Evolutionary conservation across 2,329 filamentous ascomycete species (phyloP).

Genomic region (Colletotrichum tamarilloi): DNA sequence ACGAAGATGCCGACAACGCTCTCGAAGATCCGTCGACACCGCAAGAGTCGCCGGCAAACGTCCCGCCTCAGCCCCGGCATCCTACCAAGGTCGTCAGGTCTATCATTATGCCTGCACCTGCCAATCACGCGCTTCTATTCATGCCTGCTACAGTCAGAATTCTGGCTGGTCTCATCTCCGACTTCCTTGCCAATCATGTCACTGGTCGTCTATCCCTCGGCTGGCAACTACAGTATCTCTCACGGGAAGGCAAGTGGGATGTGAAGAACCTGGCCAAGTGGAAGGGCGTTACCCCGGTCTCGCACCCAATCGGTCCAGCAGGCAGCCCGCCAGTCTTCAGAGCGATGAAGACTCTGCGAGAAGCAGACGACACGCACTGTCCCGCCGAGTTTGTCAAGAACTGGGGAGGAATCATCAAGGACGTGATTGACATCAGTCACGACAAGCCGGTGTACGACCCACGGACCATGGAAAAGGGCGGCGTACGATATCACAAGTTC

Average conservation of each 20-base stretch:
- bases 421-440: slow-evolving; percentile 91
- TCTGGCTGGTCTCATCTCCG: slow-evolving; percentile 83
- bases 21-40: slow-evolving; percentile 59
- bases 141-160: slow-evolving; percentile 79
- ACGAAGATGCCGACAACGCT: slow-evolving; percentile 49
- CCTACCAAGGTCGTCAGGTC: slow-evolving; percentile 72
- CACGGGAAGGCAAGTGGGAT: slow-evolving; percentile 94
- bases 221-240: slow-evolving; percentile 92
- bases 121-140: slow-evolving; percentile 87
- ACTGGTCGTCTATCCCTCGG: slow-evolving; percentile 83
- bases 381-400: slow-evolving; percentile 76
- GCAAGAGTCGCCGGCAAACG: slow-evolving; percentile 49
- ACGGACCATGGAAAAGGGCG: slow-evolving; percentile 71
- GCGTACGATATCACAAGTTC: slow-evolving; percentile 84
- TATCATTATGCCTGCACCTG: slow-evolving; percentile 78
- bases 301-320: slow-evolving; percentile 73
- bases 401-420: slow-evolving; percentile 75
- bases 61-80: slow-evolving; percentile 60
- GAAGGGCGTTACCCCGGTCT: slow-evolving; percentile 83
- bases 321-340: slow-evolving; percentile 72
- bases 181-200: slow-evolving; percentile 81
- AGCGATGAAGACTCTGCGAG: slow-evolving; percentile 92
- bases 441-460: slow-evolving; percentile 92
- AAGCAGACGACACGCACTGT: slow-evolving; percentile 86
- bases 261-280: slow-evolving; percentile 96